These are phyloP conservation scores for Calocybe gambosa DNA, from an alignment of 1,284 basidiomycete genomes.

Conservation along the genomic window DNA sequence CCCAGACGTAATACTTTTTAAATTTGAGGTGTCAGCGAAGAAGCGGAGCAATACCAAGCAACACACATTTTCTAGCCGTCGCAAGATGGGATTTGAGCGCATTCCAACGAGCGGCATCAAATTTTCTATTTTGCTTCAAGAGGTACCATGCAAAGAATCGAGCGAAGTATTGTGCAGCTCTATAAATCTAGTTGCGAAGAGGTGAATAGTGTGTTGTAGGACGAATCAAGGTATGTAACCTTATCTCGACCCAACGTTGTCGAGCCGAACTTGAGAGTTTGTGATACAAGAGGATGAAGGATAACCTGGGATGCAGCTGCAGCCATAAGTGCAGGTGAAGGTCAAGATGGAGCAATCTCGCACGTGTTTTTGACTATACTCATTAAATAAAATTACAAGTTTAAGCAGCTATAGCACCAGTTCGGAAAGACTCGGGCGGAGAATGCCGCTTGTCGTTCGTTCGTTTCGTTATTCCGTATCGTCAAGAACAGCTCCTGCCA, in stretches of 20 bases:
- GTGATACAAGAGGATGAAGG: slow-evolving; percentile 77
- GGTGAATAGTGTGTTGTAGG: not conserved
- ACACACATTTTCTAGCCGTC: slow-evolving; percentile 73
- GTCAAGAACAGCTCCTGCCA: not conserved
- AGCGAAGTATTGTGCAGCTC: slow-evolving; percentile 88
- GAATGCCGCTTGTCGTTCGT: slow-evolving; percentile 18
- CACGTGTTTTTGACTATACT: slow-evolving; percentile 18
- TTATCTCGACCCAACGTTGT: slow-evolving; percentile 90
- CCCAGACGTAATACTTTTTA: slow-evolving; percentile 82
- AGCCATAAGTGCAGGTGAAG: slow-evolving; percentile 40
- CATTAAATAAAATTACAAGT: too few relatives aligned
- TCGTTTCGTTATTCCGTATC: not conserved
- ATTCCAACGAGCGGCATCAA: slow-evolving; percentile 67
- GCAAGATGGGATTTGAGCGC: slow-evolving; percentile 78
- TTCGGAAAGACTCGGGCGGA: slow-evolving; percentile 28
- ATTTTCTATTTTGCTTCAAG: slow-evolving; percentile 55
- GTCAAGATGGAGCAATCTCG: not conserved
- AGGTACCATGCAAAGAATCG: slow-evolving; percentile 88
- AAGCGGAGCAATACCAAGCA: not conserved
- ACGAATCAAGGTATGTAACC: slow-evolving; percentile 31
- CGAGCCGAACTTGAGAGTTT: slow-evolving; percentile 69
- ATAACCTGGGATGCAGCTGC: slow-evolving; percentile 69
- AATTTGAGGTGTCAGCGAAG: slow-evolving; percentile 3
- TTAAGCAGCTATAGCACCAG: too few relatives aligned
- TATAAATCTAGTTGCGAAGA: slow-evolving; percentile 60